phyloP scores from a whole-genome alignment of 148 eudicot species.

The Fagopyrum tataricum region DNA sequence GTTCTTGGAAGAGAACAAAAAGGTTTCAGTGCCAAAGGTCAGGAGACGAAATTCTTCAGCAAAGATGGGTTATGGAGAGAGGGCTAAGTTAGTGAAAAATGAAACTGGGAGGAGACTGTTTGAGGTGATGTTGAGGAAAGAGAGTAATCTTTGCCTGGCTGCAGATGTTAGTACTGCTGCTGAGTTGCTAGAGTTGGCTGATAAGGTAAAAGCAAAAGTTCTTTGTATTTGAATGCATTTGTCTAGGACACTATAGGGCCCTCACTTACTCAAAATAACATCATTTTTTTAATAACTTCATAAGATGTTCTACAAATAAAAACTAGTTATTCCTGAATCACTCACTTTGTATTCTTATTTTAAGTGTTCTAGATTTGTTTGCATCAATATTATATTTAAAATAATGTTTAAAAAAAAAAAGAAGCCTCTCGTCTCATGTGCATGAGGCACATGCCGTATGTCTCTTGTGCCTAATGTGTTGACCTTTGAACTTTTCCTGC shows the following conservation, averaged over 20 bases:
- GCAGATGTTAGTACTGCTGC: slow-evolving; percentile 85
- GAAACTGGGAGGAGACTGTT: slow-evolving; percentile 71
- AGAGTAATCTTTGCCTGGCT: slow-evolving; percentile 81
- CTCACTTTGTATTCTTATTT: not conserved
- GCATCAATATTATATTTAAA: not conserved
- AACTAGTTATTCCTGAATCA: not conserved
- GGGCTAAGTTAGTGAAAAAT: slow-evolving; percentile 64
- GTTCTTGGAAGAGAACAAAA: slow-evolving; percentile 63
- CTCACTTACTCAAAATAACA: not conserved
- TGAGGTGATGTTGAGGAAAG: slow-evolving; percentile 71
- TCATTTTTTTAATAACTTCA: not conserved
- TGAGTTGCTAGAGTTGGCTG: slow-evolving; percentile 78
- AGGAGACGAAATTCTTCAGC: slow-evolving; percentile 18
- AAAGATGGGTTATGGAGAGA: slow-evolving; percentile 53
- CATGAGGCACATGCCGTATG: not conserved
- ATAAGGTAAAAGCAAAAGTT: slow-evolving; percentile 33
- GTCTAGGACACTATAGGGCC: not conserved
- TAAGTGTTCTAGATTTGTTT: not conserved
- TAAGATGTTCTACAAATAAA: not conserved
- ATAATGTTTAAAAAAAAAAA: not conserved
- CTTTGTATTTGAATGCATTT: not conserved
- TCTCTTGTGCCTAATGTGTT: not conserved
- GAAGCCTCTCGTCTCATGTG: not conserved
- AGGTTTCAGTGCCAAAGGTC: slow-evolving; percentile 43
- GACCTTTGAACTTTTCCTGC: not conserved